Base-by-base conservation (phyloP, 2,329 filamentous ascomycete genomes). In the Byssochlamys sp. region DNA sequence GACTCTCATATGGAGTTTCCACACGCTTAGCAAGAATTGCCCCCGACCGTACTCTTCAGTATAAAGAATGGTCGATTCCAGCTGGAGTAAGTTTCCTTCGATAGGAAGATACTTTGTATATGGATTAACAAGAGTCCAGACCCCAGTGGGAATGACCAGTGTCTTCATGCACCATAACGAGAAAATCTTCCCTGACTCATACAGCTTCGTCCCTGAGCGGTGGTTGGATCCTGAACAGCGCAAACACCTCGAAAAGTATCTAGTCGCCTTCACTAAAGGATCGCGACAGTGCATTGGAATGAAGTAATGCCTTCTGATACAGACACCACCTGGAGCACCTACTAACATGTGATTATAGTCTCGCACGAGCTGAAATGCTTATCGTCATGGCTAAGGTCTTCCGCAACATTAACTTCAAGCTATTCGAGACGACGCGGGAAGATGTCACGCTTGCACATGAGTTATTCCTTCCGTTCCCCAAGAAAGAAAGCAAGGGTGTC, bases 1-100 rank as follows among this genome's bases (percentile, higher is more conserved):
- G 60, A 50, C 59, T 69, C 4, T 65, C 66, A 3, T 67, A 70
- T 45, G 68, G 67, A 5, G 65, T 71, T 2, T 62, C 63, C 5
- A 63, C 65, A 1, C 65, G 70, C 26, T 54, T 64, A 24, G 54
- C 53, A 35, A 35, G 62, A 45, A 60, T 62, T 19, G 60, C 59
- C n/a, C 59, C 62, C 6, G 58, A 63, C 33, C 50, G 52, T 11
- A 54, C 58, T 48, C 57, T 63, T 2, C 49, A 56, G 4, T 63
- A 55, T 45, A 52, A 48, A 24, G 54, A 60, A 28, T 64, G 57
- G 56, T 52, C 52, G 19, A 62, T 63, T 54, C 61, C 62, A n/a
- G 56, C 61, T 45, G 56, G 56, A 7, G 60, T 62, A 55, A 55
- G 57, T 55, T n/a, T 19, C 19, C 26, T 14, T 4, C 1, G 29